These are phyloP conservation scores for Hanseniaspora mollemarum DNA, from an alignment of 805 yeast species.

Conservation along the genomic window DNA sequence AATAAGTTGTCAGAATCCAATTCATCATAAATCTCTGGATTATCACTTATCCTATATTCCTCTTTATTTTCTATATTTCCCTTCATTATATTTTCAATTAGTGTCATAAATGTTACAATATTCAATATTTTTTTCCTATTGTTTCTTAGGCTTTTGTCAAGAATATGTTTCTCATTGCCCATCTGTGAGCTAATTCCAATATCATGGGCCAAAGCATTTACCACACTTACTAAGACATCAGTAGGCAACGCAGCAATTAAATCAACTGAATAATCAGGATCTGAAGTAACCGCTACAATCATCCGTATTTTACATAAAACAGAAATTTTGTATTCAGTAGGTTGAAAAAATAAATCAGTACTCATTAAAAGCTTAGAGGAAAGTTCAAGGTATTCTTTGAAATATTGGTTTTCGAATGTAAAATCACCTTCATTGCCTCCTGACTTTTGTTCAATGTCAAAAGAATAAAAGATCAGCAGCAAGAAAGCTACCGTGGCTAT, in stretches of 20 bases:
- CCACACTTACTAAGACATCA: conserved; percentile 26
- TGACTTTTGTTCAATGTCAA: conserved; percentile 17
- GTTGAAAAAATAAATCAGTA: conserved; percentile 27
- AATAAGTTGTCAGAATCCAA: neutral
- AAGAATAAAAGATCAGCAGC: conserved; percentile 24
- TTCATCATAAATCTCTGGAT: too few relatives aligned
- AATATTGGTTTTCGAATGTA: conserved; percentile 14
- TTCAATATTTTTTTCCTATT: conserved; percentile 13
- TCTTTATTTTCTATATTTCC: neutral
- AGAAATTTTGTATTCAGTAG: conserved; percentile 26
- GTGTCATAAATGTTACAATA: neutral
- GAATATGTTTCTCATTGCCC: conserved; percentile 23
- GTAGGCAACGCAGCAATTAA: conserved; percentile 29
- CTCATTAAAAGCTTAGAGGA: conserved; percentile 23
- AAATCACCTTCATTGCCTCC: conserved; percentile 8
- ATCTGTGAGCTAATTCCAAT: conserved; percentile 30
- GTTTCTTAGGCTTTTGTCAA: conserved; percentile 11
- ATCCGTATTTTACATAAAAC: conserved; percentile 28
- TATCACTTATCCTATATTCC: neutral
- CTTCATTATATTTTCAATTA: conserved; percentile 13
- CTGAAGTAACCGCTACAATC: conserved; percentile 28
- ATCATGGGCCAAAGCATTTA: conserved; percentile 26
- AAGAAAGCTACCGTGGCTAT: conserved; percentile 24
- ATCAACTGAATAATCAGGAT: conserved; percentile 25
- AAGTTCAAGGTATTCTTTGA: conserved; percentile 20